A percentile compares a stretch with the other conserved stretches of the same genome.
These are phyloP conservation scores for Exophiala aquamarina DNA, from an alignment of 2,329 filamentous ascomycete genomes.

Conservation along the genomic window DNA sequence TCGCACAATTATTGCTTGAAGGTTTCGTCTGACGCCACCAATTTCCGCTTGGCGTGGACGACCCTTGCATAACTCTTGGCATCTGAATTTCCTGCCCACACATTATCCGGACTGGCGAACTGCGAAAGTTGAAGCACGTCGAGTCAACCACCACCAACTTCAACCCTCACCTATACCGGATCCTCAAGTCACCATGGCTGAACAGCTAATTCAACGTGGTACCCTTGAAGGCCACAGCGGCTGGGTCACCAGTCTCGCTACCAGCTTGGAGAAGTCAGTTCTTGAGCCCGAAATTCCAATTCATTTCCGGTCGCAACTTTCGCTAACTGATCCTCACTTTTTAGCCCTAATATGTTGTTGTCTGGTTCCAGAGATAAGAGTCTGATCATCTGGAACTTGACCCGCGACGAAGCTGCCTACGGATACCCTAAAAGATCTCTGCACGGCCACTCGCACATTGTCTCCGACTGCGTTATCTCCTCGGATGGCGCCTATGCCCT, in stretches of 20 bases:
- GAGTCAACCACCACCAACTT: slow-evolving; percentile 6
- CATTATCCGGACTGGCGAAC: background rate
- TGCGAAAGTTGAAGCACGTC: slow-evolving; percentile 1
- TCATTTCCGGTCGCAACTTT: slow-evolving; percentile 16
- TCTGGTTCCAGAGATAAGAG: slow-evolving; percentile 97
- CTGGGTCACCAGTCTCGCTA: slow-evolving; percentile 98
- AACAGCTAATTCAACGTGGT: slow-evolving; percentile 93
- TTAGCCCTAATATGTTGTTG: slow-evolving; percentile 98
- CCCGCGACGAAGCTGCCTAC: slow-evolving; percentile 96
- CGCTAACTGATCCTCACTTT: slow-evolving; percentile 35
- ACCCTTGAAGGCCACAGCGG: slow-evolving; percentile 99
- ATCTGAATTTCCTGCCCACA: slow-evolving; percentile 1
- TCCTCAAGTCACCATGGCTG: slow-evolving; percentile 65
- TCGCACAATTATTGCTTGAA: too few relatives aligned
- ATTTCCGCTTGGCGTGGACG: too few relatives aligned
- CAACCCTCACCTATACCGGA: slow-evolving; percentile 5
- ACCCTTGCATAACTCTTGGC: slow-evolving; percentile 8
- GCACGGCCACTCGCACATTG: slow-evolving; percentile 98
- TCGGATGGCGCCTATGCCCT: slow-evolving; percentile 99
- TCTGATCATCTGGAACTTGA: slow-evolving; percentile 99
- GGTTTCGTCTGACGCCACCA: too few relatives aligned
- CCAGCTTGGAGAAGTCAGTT: slow-evolving; percentile 95
- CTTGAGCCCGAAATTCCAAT: background rate
- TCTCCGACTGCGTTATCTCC: slow-evolving; percentile 99
- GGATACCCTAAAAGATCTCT: slow-evolving; percentile 99